Percentiles rank a stretch among this genome's conserved stretches.
Conservation (phyloP, 257 asterid species). For the Nicotiana obtusifolia region DNA sequence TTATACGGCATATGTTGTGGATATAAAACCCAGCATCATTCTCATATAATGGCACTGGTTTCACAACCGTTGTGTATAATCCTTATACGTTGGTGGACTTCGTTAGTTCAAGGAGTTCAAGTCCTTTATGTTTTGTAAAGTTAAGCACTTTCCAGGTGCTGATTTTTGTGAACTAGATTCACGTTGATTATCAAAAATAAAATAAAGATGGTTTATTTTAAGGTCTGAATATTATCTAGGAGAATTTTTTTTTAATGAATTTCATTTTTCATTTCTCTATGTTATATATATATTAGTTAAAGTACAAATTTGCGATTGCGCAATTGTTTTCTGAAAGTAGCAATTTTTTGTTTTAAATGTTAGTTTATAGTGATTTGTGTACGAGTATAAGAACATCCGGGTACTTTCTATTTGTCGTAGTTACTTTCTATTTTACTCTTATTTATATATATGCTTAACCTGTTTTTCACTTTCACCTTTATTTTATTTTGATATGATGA, state of each 20-base stretch:
- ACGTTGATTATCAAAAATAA: background rate
- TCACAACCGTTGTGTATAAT: background rate
- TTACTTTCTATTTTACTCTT: too few species aligned
- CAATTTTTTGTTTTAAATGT: too few species aligned
- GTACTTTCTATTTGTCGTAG: too few species aligned
- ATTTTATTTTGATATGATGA: too few species aligned
- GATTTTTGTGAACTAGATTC: background rate
- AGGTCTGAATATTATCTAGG: background rate
- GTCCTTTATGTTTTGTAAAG: background rate
- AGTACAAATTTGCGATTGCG: too few species aligned
- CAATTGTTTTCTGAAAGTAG: too few species aligned
- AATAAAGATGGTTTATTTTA: background rate
- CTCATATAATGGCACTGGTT: background rate
- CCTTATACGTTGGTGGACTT: background rate
- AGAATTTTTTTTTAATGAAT: background rate
- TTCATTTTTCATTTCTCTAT: background rate
- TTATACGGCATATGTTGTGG: background rate
- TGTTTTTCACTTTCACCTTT: too few species aligned
- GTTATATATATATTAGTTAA: background rate
- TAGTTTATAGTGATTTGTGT: too few species aligned
- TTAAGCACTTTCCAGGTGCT: background rate
- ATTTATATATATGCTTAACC: too few species aligned
- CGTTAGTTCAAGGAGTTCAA: background rate
- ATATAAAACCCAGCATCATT: conserved; percentile 4
- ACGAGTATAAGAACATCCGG: too few species aligned